phyloP scores from a whole-genome alignment of 768 basidiomycete species.

The Cantharellus anzutake region DNA sequence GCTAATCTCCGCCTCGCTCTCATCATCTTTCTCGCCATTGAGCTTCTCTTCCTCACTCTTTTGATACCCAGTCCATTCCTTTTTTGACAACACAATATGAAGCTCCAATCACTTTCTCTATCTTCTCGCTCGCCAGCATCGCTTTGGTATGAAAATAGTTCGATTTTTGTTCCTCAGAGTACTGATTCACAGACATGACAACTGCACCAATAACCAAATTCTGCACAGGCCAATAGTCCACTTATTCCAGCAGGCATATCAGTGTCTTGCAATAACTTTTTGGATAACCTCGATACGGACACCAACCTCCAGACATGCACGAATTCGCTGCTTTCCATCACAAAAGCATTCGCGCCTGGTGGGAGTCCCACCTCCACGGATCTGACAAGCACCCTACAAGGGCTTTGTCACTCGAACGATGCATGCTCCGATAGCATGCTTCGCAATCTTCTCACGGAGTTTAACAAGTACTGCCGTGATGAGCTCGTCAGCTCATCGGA shows the following conservation, averaged over 20 bases:
- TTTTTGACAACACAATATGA: no score
- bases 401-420: slow-evolving; percentile 30
- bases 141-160: no score
- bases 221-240: slow-evolving; percentile 15
- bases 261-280: slow-evolving; percentile 33
- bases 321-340: slow-evolving; percentile 29
- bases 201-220: no score
- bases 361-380: slow-evolving; percentile 21
- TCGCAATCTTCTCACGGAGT: slow-evolving; percentile 40
- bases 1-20: no score
- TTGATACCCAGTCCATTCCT: no score
- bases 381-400: slow-evolving; percentile 27
- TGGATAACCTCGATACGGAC: slow-evolving; percentile 45
- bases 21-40: no score
- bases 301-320: slow-evolving; percentile 40
- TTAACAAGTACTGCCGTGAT: slow-evolving; percentile 46
- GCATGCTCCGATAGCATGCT: slow-evolving; percentile 28
- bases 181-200: no score
- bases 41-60: no score
- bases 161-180: slow-evolving; percentile 12
- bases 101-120: no score
- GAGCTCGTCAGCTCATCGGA: slow-evolving; percentile 41
- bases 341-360: slow-evolving; percentile 21
- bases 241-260: slow-evolving; percentile 55
- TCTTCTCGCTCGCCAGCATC: no score